Evolutionary conservation across 1,284 basidiomycete genomes (phyloP), one percentile per base, ranked within the genome.

Genomic region (Rhodotorula mucilaginosa): DNA sequence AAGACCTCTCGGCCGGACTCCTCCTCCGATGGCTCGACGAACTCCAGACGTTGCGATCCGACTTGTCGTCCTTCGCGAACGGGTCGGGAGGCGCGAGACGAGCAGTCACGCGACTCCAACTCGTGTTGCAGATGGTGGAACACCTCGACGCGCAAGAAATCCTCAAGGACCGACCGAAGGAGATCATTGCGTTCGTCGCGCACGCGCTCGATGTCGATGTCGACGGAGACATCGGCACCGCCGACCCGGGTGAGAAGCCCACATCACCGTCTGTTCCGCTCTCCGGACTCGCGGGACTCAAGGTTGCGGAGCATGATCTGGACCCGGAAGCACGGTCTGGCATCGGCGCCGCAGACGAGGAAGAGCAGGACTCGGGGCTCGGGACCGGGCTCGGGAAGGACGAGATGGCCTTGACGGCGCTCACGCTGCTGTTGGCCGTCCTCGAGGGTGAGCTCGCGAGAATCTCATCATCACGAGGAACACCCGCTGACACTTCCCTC

Each of bases 141-240:
- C 85, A 87, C 58, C 81, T 91, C 44, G 87, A 85, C 69, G 54
- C 54, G 54, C 54, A 56, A 29, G 54, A 56, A 16, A 86, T 92
- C n/a, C 83, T 93, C 60, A 86, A 84, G 64, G 87, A 88, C 64
- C 54, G 54, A 18, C 88, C 90, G 1, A 85, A 86, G 19, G 88
- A 93, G 70, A 85, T 93, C 15, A 81, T 95, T 19, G 84, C 85
- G 2, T 96, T 95, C 78, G 85, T 96, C 52, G 89, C 89, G 71
- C 88, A 91, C 70, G 88, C 89, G 1, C 79, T 90, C 8, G 82
- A 78, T 12, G 64, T 58, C 12, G 60, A 61, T 13, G 67, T 57
- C 21, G 60, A 56, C 10, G 48, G 58, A 51, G 44, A 47, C 58
- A 12, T 26, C 8, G 46, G 4, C 26, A 29, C 47, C 39, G 39